Evolutionary conservation across 2,329 filamentous ascomycete genomes (phyloP).

Genomic region (Herpomyces periplanetae): DNA sequence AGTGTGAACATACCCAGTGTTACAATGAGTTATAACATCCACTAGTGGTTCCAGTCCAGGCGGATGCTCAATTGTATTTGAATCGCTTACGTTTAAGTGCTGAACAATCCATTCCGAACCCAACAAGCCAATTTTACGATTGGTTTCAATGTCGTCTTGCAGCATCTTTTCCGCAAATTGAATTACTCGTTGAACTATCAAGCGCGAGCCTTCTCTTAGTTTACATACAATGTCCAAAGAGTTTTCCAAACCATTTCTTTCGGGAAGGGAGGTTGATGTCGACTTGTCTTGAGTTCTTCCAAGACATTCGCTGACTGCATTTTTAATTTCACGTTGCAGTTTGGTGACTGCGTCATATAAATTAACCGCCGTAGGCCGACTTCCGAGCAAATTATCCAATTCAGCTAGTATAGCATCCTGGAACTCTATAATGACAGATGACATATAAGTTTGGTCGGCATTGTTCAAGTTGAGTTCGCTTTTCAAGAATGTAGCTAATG

Average conservation of each 20-base stretch:
- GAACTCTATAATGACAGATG: too few species aligned
- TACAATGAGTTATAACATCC: slow-evolving; percentile 85
- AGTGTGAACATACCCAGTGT: slow-evolving; percentile 29
- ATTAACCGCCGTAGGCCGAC: slow-evolving; percentile 75
- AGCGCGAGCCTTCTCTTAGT: slow-evolving; percentile 9
- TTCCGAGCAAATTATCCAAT: slow-evolving; percentile 57
- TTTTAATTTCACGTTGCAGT: slow-evolving; percentile 22
- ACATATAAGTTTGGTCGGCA: too few species aligned
- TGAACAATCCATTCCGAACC: slow-evolving; percentile 46
- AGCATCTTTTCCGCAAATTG: slow-evolving; percentile 51
- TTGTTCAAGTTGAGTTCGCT: too few species aligned
- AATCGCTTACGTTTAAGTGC: slow-evolving; percentile 13
- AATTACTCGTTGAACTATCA: slow-evolving; percentile 21
- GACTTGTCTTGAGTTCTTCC: too few species aligned
- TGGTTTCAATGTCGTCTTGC: slow-evolving; percentile 48
- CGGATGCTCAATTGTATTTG: too few species aligned
- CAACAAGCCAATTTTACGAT: slow-evolving; percentile 40
- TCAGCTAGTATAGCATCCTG: too few species aligned
- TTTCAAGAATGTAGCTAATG: too few species aligned
- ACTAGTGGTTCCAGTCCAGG: slow-evolving; percentile 17
- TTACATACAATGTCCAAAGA: slow-evolving; percentile 7
- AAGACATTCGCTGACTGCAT: slow-evolving; percentile 11
- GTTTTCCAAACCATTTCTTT: too few species aligned
- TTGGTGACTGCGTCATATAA: slow-evolving; percentile 56
- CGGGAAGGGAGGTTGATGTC: too few species aligned